phyloP scores from a whole-genome alignment of 257 asterid genomes.

The Capsicum rhomboideum region DNA sequence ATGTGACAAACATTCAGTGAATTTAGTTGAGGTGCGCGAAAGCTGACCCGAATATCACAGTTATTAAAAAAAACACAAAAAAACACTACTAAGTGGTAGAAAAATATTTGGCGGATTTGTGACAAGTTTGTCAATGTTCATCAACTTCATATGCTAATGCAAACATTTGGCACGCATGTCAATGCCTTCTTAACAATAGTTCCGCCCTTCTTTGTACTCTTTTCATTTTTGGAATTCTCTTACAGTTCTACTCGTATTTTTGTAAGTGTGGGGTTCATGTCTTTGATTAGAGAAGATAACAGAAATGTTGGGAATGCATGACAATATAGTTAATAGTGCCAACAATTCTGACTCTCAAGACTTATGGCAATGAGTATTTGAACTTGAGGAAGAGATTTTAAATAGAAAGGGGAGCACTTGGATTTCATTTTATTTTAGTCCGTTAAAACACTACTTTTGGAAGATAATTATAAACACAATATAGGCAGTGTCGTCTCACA shows the following conservation, averaged over 20 bases:
- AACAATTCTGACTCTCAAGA: neutral
- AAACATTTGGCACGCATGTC: constrained; percentile 4
- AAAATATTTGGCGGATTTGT: neutral
- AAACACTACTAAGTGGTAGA: neutral
- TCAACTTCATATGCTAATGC: neutral
- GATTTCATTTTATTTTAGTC: neutral
- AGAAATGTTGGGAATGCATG: neutral
- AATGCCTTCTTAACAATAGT: neutral
- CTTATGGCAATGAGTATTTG: neutral
- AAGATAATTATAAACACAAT: too few relatives aligned
- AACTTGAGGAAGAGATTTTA: neutral
- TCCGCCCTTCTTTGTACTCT: neutral
- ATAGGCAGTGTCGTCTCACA: too few relatives aligned
- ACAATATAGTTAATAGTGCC: neutral
- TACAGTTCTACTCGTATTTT: neutral
- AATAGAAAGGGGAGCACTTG: neutral
- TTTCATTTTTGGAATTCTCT: neutral
- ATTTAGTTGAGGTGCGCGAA: too few relatives aligned
- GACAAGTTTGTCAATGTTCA: neutral
- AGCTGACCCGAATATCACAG: too few relatives aligned
- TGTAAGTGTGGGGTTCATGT: neutral
- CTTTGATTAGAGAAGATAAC: neutral
- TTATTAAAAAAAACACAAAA: too few relatives aligned
- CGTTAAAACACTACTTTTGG: neutral
- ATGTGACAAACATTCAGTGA: too few relatives aligned